Evolutionary conservation across 1,139 yeast genomes (phyloP), one percentile per base, ranked within the genome.

Genomic region (Arxiozyma heterogenica): DNA sequence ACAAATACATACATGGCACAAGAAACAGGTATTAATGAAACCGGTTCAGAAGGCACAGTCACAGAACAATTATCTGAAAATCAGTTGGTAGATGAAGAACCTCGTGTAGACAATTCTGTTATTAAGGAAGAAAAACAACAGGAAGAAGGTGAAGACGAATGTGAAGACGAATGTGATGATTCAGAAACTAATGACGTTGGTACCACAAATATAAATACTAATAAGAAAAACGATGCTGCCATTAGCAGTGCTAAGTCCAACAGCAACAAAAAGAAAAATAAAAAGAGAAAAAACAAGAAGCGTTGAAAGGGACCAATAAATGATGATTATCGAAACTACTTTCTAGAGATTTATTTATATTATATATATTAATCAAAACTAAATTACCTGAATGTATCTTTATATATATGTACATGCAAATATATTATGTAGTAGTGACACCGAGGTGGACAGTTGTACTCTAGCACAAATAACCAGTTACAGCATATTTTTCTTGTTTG

Each of bases 221-320:
- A 18, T 20, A 47, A 48, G 12, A 41, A 42, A 6, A 27, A 52
- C 23, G 18, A 23, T 21, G 17, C 34, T 42, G 11, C 23, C 55
- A 22, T 42, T 34, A 41, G 25, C 49, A 47, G 56, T 54, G 52
- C 54, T 49, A 59, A 59, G 52, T 57, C 55, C 44, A 59, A 55
- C 41, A 57, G 53, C 53, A 59, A 57, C 49, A 59, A 58, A 54
- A 55, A 44, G 57, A 58, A 53, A 56, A 56, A 44, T 25, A 54
- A 41, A 47, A 39, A 44, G 45, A 44, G 25, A 20, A 44, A 44
- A 30, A 44, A 44, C n/a, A 44, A 44, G 38, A 44, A 25, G 12
- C 39, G 39, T 34, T 34, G 30, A 44, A 34, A 25, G n/a, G 38
- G 22, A 44, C n/a, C n/a, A 44, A 12, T 25, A 34, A 25, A 27